These are phyloP conservation scores for Lactarius sanguifluus DNA, from an alignment of 768 basidiomycete species.

Conservation along the genomic window DNA sequence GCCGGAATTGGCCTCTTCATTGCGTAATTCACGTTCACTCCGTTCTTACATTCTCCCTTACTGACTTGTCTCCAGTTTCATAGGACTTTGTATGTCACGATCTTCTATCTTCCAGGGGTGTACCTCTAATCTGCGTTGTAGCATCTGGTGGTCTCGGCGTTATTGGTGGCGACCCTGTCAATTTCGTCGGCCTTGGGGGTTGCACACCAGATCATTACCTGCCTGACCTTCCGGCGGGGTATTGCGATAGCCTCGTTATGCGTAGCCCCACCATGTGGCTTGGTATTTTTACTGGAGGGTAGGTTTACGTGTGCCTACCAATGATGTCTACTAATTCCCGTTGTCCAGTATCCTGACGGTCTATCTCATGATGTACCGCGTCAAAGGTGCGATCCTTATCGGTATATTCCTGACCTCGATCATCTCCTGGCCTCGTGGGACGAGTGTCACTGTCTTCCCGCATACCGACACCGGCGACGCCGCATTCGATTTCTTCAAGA, in stretches of 20 bases:
- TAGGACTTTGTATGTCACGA: slow-evolving; percentile 60
- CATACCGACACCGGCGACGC: slow-evolving; percentile 64
- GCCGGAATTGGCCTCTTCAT: slow-evolving; percentile 88
- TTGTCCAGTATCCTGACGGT: slow-evolving; percentile 63
- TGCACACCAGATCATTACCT: slow-evolving; percentile 55
- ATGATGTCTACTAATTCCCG: neutral
- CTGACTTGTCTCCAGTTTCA: slow-evolving; percentile 48
- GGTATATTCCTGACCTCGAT: slow-evolving; percentile 82
- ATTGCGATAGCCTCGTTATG: slow-evolving; percentile 64
- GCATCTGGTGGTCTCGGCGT: slow-evolving; percentile 69
- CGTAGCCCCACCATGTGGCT: slow-evolving; percentile 82
- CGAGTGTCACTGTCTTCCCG: slow-evolving; percentile 80
- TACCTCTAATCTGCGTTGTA: slow-evolving; percentile 31
- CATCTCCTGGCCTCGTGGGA: slow-evolving; percentile 86
- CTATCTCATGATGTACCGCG: slow-evolving; percentile 78
- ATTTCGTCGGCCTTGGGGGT: slow-evolving; percentile 75
- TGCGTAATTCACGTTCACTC: slow-evolving; percentile 50
- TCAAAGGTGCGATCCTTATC: slow-evolving; percentile 79
- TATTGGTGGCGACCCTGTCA: slow-evolving; percentile 68
- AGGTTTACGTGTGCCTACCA: slow-evolving; percentile 29
- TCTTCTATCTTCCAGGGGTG: neutral
- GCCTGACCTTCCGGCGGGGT: slow-evolving; percentile 49
- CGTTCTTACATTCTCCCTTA: neutral
- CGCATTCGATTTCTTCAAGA: slow-evolving; percentile 81
- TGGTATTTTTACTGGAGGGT: slow-evolving; percentile 86